These are phyloP conservation scores for Debaryomyces sp. DNA, from an alignment of 1,139 yeast species.

Conservation along the genomic window DNA sequence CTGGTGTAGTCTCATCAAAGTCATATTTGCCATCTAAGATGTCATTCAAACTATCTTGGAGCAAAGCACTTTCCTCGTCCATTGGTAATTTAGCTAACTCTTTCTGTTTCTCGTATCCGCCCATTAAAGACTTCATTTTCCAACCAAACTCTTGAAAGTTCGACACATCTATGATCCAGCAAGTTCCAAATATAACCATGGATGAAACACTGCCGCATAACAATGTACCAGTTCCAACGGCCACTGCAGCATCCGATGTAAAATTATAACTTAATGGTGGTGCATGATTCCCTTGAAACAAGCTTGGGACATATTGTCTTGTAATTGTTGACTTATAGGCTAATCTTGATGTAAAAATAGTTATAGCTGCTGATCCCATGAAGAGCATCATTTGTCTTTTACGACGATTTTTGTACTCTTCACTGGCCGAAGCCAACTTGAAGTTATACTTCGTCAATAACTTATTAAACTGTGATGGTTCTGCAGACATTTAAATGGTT, in stretches of 20 bases:
- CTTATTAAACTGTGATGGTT: neutral
- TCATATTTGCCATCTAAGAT: conserved; percentile 47
- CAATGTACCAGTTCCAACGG: conserved; percentile 80
- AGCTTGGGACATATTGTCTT: conserved; percentile 74
- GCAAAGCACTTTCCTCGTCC: conserved; percentile 64
- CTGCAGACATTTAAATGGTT: neutral
- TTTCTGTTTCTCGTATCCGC: conserved; percentile 64
- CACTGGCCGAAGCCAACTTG: conserved; percentile 40
- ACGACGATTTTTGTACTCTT: conserved; percentile 56
- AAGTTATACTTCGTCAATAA: conserved; percentile 20
- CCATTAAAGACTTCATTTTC: conserved; percentile 65
- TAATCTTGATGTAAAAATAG: conserved; percentile 71
- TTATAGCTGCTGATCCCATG: conserved; percentile 70
- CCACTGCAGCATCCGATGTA: conserved; percentile 83
- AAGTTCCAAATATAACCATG: conserved; percentile 72
- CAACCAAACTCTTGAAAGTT: conserved; percentile 70
- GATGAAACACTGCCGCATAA: conserved; percentile 74
- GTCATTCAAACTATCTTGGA: conserved; percentile 55
- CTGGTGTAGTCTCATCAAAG: conserved; percentile 13
- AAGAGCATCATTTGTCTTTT: conserved; percentile 73
- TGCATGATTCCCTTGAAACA: conserved; percentile 83
- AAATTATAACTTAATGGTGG: conserved; percentile 78
- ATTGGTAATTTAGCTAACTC: conserved; percentile 53
- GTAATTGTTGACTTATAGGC: conserved; percentile 75
- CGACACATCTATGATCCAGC: conserved; percentile 80